Conservation (phyloP, 768 basidiomycete species). For the Gymnopilus dilepis region DNA sequence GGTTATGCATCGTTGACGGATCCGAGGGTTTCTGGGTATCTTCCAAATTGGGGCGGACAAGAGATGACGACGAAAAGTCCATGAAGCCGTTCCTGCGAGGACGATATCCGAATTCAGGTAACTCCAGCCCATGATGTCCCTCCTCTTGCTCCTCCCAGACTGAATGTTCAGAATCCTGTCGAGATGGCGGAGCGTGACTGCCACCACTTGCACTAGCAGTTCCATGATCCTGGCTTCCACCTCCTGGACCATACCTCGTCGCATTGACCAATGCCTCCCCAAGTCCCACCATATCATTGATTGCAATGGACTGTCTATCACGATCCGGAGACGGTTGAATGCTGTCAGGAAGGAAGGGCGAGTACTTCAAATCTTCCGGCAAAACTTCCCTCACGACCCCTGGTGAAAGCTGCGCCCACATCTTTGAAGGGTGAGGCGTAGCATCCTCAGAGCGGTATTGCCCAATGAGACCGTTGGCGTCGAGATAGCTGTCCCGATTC, state of each 20-base stretch:
- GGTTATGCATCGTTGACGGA: not conserved
- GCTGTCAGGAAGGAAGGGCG: slow-evolving; percentile 45
- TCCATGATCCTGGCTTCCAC: not conserved
- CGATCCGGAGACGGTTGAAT: slow-evolving; percentile 15
- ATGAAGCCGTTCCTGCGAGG: slow-evolving; percentile 38
- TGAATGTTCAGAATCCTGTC: slow-evolving; percentile 3
- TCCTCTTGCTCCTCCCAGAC: slow-evolving; percentile 11
- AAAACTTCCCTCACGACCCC: slow-evolving; percentile 50
- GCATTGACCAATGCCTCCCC: slow-evolving; percentile 66
- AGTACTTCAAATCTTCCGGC: slow-evolving; percentile 51
- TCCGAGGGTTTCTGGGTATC: slow-evolving; percentile 10
- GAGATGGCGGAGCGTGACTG: not conserved
- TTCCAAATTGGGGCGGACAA: slow-evolving; percentile 22
- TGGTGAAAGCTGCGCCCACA: slow-evolving; percentile 57
- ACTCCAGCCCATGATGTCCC: slow-evolving; percentile 8
- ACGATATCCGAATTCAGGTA: slow-evolving; percentile 18
- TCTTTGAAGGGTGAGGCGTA: slow-evolving; percentile 48
- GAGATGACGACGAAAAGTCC: slow-evolving; percentile 35
- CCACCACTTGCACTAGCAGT: not conserved
- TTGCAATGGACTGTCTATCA: slow-evolving; percentile 34
- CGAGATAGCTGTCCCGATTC: slow-evolving; percentile 39
- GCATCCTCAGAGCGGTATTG: slow-evolving; percentile 41
- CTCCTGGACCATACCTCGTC: slow-evolving; percentile 5
- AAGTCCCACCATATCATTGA: slow-evolving; percentile 60
- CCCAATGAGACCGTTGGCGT: slow-evolving; percentile 36